phyloP scores from a whole-genome alignment of 768 basidiomycete species.

The Hypsizygus marmoreus region DNA sequence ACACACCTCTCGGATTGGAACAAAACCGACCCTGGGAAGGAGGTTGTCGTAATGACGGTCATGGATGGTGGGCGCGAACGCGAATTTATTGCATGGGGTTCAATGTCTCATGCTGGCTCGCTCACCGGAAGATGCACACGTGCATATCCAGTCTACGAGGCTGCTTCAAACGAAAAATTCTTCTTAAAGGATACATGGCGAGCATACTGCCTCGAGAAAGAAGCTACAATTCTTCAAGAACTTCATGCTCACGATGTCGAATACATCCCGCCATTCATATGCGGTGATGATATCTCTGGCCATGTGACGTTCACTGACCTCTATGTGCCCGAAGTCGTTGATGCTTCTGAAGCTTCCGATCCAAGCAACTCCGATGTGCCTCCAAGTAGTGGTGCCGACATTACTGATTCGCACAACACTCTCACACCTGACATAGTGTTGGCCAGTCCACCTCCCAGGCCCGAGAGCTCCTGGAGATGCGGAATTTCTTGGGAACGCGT shows the following conservation, averaged over 20 bases:
- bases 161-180: conserved; percentile 7
- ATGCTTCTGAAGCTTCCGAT: background rate
- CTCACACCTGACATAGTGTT: too few species aligned
- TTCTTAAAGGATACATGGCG: conserved; percentile 33
- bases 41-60: too few species aligned
- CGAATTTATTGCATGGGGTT: conserved; percentile 18
- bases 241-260: conserved; percentile 14
- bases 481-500: too few species aligned
- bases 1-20: too few species aligned
- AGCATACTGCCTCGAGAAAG: conserved; percentile 7
- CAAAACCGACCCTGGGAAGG: too few species aligned
- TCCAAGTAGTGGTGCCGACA: background rate
- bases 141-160: conserved; percentile 18
- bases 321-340: background rate
- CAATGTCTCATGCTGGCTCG: conserved; percentile 9
- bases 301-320: conserved; percentile 18
- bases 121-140: conserved; percentile 20
- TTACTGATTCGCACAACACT: background rate
- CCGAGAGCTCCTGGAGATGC: conserved; percentile 12
- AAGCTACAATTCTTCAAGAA: conserved; percentile 19
- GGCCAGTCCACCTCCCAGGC: background rate
- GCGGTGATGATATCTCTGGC: conserved; percentile 29
- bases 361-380: background rate
- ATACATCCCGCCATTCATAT: conserved; percentile 25
- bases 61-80: too few species aligned